Conservation (phyloP, 2,329 filamentous ascomycete genomes). For the Coniochaeta sp. region DNA sequence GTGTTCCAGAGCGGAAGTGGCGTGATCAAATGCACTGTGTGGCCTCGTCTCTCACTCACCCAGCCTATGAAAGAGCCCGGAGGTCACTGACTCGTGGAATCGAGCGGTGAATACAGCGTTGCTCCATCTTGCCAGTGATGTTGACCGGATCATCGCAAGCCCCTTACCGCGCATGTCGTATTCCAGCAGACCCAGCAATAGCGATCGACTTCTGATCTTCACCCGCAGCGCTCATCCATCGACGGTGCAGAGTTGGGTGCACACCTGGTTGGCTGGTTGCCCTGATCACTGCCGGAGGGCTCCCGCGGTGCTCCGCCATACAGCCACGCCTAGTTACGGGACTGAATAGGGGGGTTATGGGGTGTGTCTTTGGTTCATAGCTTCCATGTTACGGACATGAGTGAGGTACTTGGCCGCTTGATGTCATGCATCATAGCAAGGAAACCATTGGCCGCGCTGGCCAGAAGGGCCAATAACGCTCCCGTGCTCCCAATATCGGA, state of each 20-base stretch:
- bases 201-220: not conserved
- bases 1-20: not conserved
- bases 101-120: not conserved
- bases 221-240: not conserved
- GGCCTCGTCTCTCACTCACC: not conserved
- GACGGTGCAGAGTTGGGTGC: not conserved
- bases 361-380: not conserved
- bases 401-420: not conserved
- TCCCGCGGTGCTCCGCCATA: not conserved
- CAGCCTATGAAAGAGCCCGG: not conserved
- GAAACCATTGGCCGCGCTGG: not conserved
- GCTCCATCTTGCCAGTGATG: not conserved
- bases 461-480: not conserved
- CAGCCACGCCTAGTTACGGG: not conserved
- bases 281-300: not conserved
- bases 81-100: not conserved
- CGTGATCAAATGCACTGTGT: not conserved
- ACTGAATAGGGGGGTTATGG: not conserved
- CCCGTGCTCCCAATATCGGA: not conserved
- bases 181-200: not conserved
- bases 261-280: not conserved
- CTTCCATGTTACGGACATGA: not conserved
- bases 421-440: not conserved
- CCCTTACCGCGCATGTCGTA: not conserved
- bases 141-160: not conserved